Percentiles rank a stretch among this genome's conserved stretches.
Conservation (phyloP, 2,329 filamentous ascomycete species). For the Dactylonectria macrodidyma region DNA sequence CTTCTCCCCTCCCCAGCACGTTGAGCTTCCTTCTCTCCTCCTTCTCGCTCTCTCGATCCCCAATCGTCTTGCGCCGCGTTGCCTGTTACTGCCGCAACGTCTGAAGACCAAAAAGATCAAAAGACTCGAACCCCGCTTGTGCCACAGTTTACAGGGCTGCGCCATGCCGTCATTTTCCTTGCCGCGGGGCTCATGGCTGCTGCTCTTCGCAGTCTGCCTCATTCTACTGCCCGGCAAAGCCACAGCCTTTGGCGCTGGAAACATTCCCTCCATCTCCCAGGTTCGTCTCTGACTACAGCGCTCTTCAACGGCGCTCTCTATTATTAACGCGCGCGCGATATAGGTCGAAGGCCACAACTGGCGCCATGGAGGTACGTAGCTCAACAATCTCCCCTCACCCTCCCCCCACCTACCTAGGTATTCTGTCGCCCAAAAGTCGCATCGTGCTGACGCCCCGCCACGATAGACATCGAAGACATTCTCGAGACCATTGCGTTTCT, state of each 20-base stretch:
- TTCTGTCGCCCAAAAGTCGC: conserved; percentile 14
- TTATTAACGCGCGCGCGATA: conserved; percentile 47
- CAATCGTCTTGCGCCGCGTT: conserved; percentile 3
- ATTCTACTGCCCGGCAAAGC: conserved; percentile 70
- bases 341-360: conserved; percentile 79
- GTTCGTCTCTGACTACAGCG: conserved; percentile 42
- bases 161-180: conserved; percentile 64
- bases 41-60: not conserved
- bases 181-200: conserved; percentile 65
- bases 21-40: conserved; percentile 10
- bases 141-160: conserved; percentile 40
- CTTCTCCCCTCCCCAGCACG: conserved; percentile 7
- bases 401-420: not conserved
- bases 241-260: conserved; percentile 77
- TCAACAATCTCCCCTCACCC: conserved; percentile 21
- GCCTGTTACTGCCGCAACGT: conserved; percentile 5
- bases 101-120: not conserved
- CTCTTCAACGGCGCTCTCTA: not conserved
- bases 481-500: conserved; percentile 84
- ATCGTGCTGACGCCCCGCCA: conserved; percentile 30
- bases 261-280: conserved; percentile 76
- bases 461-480: conserved; percentile 82
- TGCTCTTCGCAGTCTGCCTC: conserved; percentile 65
- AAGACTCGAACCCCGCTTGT: conserved; percentile 34
- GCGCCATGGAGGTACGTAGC: conserved; percentile 73